These are phyloP conservation scores for Corynascus novoguineensis DNA, from an alignment of 495 filamentous ascomycete species.

Conservation along the genomic window DNA sequence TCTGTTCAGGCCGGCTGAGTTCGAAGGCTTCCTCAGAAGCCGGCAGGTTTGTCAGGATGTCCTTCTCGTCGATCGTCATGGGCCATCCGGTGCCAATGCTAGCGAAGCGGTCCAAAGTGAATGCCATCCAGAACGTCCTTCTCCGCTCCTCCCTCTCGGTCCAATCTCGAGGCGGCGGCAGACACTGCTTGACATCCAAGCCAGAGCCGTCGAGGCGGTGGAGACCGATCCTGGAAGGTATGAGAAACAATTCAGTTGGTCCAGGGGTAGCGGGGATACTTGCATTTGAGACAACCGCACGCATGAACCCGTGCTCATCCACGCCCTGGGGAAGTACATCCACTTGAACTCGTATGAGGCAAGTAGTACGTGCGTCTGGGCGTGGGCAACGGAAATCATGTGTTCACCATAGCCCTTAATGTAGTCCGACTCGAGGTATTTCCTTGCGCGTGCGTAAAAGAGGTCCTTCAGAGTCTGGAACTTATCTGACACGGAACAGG, in stretches of 20 bases:
- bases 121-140: slow-evolving; percentile 91
- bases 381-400: slow-evolving; percentile 73
- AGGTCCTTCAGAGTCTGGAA: slow-evolving; percentile 69
- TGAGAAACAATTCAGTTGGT: slow-evolving; percentile 1
- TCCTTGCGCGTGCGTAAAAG: slow-evolving; percentile 82
- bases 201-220: slow-evolving; percentile 83
- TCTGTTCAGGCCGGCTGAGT: slow-evolving; percentile 65
- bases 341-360: slow-evolving; percentile 87
- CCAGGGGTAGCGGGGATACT: slow-evolving; percentile 11
- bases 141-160: slow-evolving; percentile 87
- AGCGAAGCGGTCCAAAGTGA: slow-evolving; percentile 83
- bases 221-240: slow-evolving; percentile 62
- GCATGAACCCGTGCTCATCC: slow-evolving; percentile 81
- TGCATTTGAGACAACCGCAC: slow-evolving; percentile 74
- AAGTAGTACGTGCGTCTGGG: slow-evolving; percentile 77
- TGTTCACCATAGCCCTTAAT: slow-evolving; percentile 89
- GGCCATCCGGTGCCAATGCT: slow-evolving; percentile 98
- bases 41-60: slow-evolving; percentile 84
- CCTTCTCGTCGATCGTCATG: slow-evolving; percentile 84
- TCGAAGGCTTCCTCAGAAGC: slow-evolving; percentile 82
- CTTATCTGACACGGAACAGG: slow-evolving; percentile 76
- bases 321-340: slow-evolving; percentile 97
- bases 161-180: slow-evolving; percentile 84
- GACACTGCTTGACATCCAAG: slow-evolving; percentile 85
- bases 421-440: slow-evolving; percentile 84